phyloP scores from a whole-genome alignment of 805 yeast genomes.

The Yamadazyma paraphyllophila region DNA sequence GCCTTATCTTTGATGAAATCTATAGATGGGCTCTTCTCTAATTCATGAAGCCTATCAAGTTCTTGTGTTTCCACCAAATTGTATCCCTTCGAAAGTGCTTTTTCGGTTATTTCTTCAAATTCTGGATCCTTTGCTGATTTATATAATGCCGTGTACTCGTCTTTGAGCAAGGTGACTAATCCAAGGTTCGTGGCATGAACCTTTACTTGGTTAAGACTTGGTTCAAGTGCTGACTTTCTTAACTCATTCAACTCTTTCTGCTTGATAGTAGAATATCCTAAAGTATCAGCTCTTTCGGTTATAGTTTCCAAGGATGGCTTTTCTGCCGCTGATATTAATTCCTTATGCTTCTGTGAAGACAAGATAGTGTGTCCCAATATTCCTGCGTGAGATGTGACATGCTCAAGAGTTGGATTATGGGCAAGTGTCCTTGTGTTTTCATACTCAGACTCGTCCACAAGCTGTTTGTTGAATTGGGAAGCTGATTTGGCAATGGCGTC shows the following conservation, averaged over 20 bases:
- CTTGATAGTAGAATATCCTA: conserved; percentile 16
- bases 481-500: conserved; percentile 13
- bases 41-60: conserved; percentile 10
- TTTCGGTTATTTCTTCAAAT: conserved; percentile 20
- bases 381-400: conserved; percentile 10
- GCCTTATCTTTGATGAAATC: conserved; percentile 9
- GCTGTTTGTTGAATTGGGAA: conserved; percentile 5
- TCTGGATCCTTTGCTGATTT: conserved; percentile 28
- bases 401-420: conserved; percentile 20
- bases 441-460: conserved; percentile 12
- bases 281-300: conserved; percentile 11
- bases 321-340: conserved; percentile 13
- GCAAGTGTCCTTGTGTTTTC: conserved; percentile 16
- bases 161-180: conserved; percentile 29
- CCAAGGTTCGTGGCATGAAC: conserved; percentile 33
- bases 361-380: conserved; percentile 14
- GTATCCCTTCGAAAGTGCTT: conserved; percentile 16
- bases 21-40: conserved; percentile 7
- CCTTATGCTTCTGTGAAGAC: conserved; percentile 13
- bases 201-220: conserved; percentile 33
- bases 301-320: conserved; percentile 22
- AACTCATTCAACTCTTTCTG: conserved; percentile 16
- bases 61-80: conserved; percentile 13
- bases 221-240: conserved; percentile 27
- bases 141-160: conserved; percentile 33